phyloP scores from a whole-genome alignment of 352 stramenopile species.

The Nothophytophthora sp. region DNA sequence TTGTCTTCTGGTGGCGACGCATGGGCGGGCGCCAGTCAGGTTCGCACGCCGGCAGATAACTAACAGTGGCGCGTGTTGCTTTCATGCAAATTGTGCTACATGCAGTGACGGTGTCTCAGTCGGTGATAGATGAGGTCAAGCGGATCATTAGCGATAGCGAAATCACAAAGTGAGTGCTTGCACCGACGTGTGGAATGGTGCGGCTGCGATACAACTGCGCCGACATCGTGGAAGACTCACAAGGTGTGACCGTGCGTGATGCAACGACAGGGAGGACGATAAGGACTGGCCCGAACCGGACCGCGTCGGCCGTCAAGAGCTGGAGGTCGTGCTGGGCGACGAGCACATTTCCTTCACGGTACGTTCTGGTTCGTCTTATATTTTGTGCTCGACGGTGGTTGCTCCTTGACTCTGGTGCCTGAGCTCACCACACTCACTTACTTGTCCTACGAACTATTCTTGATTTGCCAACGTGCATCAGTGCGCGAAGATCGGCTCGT shows the following conservation, averaged over 20 bases:
- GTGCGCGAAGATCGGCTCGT: constrained; percentile 96
- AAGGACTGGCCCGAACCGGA: constrained; percentile 96
- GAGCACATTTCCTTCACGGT: constrained; percentile 98
- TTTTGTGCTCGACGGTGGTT: not conserved
- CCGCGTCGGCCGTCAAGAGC: constrained; percentile 92
- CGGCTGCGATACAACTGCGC: not conserved
- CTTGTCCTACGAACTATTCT: too few species aligned
- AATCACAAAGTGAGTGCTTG: constrained; percentile 82
- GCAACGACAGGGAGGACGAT: constrained; percentile 92
- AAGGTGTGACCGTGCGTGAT: not conserved
- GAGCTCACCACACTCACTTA: not conserved
- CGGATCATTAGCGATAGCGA: constrained; percentile 92
- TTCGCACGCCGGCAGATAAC: too few species aligned
- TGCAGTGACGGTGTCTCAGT: constrained; percentile 88
- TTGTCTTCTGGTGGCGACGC: too few species aligned
- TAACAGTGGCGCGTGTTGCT: constrained; percentile 1
- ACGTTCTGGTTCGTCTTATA: constrained; percentile 5
- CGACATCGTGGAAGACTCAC: too few species aligned
- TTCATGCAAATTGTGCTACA: not conserved
- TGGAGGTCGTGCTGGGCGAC: constrained; percentile 95
- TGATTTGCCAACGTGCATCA: too few species aligned
- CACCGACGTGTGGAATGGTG: not conserved
- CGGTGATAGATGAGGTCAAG: constrained; percentile 94
- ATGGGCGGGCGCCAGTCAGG: too few species aligned
- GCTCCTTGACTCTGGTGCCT: not conserved